Base-by-base conservation (phyloP, 208 protist genomes). In the Trypanosoma mega region DNA sequence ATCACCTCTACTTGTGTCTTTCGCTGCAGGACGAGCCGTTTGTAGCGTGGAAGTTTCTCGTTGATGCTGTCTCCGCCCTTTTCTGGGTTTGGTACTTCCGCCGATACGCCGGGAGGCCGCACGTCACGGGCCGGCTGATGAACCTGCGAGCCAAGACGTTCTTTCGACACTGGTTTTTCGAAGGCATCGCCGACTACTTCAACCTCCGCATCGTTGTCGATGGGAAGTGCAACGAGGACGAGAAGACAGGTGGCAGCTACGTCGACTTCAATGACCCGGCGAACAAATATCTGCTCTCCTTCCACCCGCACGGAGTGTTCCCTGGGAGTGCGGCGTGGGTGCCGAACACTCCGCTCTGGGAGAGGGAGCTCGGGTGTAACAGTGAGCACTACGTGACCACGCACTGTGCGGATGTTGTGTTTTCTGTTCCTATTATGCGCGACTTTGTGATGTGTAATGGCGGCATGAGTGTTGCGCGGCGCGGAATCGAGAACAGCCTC, bases 241-340 rank as follows among this genome's bases (percentile, higher is more conserved):
- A n/a, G 11, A 21, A 29, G 1, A 16, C 3, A 12, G 45, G 29
- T 3, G 50, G 23, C 21, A 14, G 37, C 1, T 55, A 48, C 16
- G 79, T 86, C 6, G 62, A 88, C 54, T 61, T 80, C 21, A 74
- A 27, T 58, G 62, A 89, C 46, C 80, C 85, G 0, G 44, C 41
- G 14, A 85, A 84, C 30, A 73, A 85, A 67, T 89, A 89, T 58
- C 37, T 92, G 12, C 76, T 88, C 47, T 82, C 80, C 8, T 92
- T 86, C 58, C 79, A 89, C 59, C 82, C 83, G 27, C 83, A 90
- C 68, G 82, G 86, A 31, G 69, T 93, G 23, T 89, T 88, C 57
- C 80, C 86, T n/a, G 82, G 82, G 12, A 76, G 51, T 12, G 65
- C 69, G 24, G 50, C 75, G 21, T 81, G 68, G 62, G 63, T 62